These are phyloP conservation scores for Syzygium grande DNA, from an alignment of 345 rosid species.

Conservation along the genomic window DNA sequence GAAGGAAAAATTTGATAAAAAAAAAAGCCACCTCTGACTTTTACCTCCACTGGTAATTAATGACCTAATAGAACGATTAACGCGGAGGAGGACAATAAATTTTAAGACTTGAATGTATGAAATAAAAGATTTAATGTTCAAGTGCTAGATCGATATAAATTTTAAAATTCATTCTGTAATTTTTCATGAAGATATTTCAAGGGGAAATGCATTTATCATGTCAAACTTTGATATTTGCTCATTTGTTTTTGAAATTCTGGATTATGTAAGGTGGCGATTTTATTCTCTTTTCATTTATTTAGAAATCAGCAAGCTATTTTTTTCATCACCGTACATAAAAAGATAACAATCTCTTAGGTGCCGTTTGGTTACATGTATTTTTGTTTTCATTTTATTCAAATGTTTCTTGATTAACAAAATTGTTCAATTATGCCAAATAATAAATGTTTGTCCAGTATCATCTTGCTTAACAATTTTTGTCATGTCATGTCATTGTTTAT, in stretches of 20 bases:
- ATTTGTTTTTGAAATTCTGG: neutral
- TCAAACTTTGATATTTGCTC: neutral
- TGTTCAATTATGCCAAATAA: neutral
- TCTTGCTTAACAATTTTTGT: neutral
- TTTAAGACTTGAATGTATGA: neutral
- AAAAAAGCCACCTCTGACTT: neutral
- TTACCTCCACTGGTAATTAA: neutral
- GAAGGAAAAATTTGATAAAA: too few relatives aligned
- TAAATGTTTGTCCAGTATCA: neutral
- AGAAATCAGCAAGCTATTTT: neutral
- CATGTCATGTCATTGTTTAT: neutral
- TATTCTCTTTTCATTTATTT: neutral
- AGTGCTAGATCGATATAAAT: neutral
- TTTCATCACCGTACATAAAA: neutral
- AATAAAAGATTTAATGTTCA: neutral
- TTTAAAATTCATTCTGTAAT: too few relatives aligned
- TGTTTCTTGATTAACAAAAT: neutral
- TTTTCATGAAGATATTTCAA: too few relatives aligned
- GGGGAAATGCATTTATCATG: neutral
- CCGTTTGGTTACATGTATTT: neutral
- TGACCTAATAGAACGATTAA: neutral
- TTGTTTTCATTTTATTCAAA: neutral
- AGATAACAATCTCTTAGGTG: neutral
- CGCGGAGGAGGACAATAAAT: too few relatives aligned
- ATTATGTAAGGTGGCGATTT: neutral